Percentiles rank a stretch among this genome's conserved stretches.
phyloP scores from a whole-genome alignment of 306 rosid species.

The Cercis canadensis region DNA sequence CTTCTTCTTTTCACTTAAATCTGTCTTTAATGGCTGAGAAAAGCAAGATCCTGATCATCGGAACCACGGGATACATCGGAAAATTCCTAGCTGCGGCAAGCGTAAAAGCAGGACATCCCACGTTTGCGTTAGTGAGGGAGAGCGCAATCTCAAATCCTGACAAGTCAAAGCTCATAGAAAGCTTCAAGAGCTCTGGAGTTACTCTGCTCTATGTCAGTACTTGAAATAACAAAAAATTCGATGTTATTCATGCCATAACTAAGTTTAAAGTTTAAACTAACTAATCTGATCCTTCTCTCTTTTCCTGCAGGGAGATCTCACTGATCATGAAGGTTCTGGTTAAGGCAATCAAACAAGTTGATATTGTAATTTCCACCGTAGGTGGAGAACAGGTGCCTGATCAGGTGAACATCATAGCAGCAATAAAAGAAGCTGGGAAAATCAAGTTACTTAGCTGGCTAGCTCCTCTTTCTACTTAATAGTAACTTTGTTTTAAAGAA shows the following conservation, averaged over 20 bases:
- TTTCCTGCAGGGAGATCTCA: not conserved
- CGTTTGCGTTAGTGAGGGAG: constrained; percentile 44
- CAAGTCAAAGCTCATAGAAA: constrained; percentile 40
- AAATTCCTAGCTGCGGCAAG: constrained; percentile 50
- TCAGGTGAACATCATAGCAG: constrained; percentile 8
- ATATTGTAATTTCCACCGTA: not conserved
- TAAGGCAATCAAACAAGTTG: constrained; percentile 8
- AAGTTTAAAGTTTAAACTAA: too few relatives aligned
- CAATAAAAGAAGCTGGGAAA: constrained; percentile 22
- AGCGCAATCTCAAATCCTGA: constrained; percentile 42
- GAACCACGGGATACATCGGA: constrained; percentile 47
- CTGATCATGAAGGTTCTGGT: not conserved
- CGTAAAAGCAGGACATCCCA: constrained; percentile 47
- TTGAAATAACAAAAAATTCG: not conserved
- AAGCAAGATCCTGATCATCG: constrained; percentile 46
- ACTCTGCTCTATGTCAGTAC: constrained; percentile 29
- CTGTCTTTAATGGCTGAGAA: constrained; percentile 38
- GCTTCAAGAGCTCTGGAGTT: constrained; percentile 41
- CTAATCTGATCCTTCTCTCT: not conserved
- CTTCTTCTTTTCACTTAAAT: not conserved
- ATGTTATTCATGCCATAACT: not conserved
- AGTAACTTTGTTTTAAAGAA: not conserved
- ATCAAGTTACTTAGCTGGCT: not conserved
- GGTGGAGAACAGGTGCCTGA: constrained; percentile 1
- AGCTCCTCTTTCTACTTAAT: too few relatives aligned